These are phyloP conservation scores for Scorias spongiosa DNA, from an alignment of 2,329 filamentous ascomycete genomes.

Conservation along the genomic window DNA sequence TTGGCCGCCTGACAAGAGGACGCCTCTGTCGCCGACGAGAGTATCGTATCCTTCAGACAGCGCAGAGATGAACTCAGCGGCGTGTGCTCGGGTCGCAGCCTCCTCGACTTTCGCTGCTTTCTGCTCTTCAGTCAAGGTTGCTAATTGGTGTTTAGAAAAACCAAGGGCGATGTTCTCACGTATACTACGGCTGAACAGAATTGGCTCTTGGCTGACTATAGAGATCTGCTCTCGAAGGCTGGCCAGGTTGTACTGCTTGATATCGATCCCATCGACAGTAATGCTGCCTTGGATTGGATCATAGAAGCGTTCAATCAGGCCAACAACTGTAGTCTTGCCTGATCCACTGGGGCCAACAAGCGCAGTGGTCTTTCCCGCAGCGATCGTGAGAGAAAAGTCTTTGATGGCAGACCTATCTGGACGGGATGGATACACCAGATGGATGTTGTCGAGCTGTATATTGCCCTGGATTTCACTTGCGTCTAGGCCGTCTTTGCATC, in stretches of 20 bases:
- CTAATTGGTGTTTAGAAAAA: constrained; percentile 20
- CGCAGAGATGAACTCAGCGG: constrained; percentile 43
- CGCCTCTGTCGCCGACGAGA: constrained; percentile 19
- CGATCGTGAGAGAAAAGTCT: constrained; percentile 58
- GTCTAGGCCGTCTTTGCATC: constrained; percentile 49
- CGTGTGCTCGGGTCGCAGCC: constrained; percentile 76
- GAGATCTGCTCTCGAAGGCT: constrained; percentile 20
- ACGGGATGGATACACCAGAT: constrained; percentile 85
- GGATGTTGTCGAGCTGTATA: constrained; percentile 64
- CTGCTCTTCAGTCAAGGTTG: constrained; percentile 67
- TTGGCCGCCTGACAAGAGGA: constrained; percentile 21
- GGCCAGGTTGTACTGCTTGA: constrained; percentile 16
- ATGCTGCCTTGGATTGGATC: constrained; percentile 36
- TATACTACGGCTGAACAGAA: constrained; percentile 21
- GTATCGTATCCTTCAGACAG: constrained; percentile 22
- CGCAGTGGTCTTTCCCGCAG: constrained; percentile 76
- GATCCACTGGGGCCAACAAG: constrained; percentile 84
- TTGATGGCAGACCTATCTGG: constrained; percentile 77
- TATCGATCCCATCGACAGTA: constrained; percentile 17
- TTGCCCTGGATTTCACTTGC: constrained; percentile 57
- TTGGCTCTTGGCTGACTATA: constrained; percentile 23
- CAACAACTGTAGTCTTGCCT: constrained; percentile 85
- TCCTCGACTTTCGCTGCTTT: constrained; percentile 55
- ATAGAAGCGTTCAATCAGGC: constrained; percentile 76
- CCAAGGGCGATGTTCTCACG: constrained; percentile 23